phyloP scores from a whole-genome alignment of 192 early-diverging fungal species.

The Entomortierella beljakovae region DNA sequence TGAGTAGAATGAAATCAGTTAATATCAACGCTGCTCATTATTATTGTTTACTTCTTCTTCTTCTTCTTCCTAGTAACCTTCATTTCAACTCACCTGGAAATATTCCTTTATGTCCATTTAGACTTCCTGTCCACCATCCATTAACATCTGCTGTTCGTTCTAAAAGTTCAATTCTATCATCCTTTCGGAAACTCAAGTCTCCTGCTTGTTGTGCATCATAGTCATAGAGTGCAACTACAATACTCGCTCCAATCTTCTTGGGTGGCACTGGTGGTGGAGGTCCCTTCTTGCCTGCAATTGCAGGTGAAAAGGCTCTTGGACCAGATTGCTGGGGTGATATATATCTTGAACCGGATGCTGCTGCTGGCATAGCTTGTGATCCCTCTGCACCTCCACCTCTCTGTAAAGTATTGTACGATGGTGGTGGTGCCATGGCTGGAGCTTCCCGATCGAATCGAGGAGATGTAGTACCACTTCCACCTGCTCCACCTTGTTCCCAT shows the following conservation, averaged over 20 bases:
- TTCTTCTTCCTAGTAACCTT: no score
- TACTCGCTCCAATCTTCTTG: conserved; percentile 35
- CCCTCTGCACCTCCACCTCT: background rate
- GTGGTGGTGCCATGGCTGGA: conserved; percentile 13
- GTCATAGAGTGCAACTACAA: conserved; percentile 81
- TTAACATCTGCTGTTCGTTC: conserved; percentile 67
- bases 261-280: conserved; percentile 49
- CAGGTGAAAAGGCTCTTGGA: no score
- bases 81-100: conserved; percentile 71
- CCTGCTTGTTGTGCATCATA: conserved; percentile 79
- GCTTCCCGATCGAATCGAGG: background rate
- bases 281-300: conserved; percentile 32
- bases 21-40: no score
- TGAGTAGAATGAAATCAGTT: background rate
- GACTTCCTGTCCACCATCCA: conserved; percentile 88
- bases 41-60: no score
- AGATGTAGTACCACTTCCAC: no score
- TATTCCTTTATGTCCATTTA: conserved; percentile 70
- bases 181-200: conserved; percentile 78
- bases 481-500: no score
- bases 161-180: conserved; percentile 77
- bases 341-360: conserved; percentile 10
- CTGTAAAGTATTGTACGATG: conserved; percentile 29
- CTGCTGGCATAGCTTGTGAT: conserved; percentile 21
- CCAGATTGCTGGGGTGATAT: no score